phyloP scores from a whole-genome alignment of 371 early-diverging fungal genomes.

The Mortierella sp. region DNA sequence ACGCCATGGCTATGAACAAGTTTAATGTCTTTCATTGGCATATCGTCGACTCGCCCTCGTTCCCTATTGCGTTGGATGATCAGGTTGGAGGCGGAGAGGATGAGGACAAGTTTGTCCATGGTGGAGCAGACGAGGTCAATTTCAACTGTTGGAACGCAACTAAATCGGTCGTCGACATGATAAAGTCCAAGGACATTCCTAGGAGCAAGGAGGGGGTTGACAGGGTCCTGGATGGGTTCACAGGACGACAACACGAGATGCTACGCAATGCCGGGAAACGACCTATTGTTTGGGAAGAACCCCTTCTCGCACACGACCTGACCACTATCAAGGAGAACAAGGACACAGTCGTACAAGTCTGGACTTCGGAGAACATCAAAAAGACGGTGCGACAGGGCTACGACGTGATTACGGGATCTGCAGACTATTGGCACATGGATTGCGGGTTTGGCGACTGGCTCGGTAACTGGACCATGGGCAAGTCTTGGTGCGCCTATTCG shows the following conservation, averaged over 20 bases:
- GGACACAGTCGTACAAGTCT: slow-evolving; percentile 68
- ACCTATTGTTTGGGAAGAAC: slow-evolving; percentile 55
- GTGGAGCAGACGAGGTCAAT: slow-evolving; percentile 82
- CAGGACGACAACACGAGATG: slow-evolving; percentile 33
- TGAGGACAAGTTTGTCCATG: slow-evolving; percentile 71
- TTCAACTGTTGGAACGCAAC: slow-evolving; percentile 73
- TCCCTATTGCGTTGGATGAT: slow-evolving; percentile 67
- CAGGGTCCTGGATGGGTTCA: slow-evolving; percentile 29
- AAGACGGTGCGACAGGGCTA: slow-evolving; percentile 65
- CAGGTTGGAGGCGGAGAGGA: neutral
- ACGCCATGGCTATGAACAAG: slow-evolving; percentile 71
- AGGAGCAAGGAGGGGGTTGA: slow-evolving; percentile 30
- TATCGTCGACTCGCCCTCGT: slow-evolving; percentile 79
- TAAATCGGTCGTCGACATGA: slow-evolving; percentile 27
- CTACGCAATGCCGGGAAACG: slow-evolving; percentile 20
- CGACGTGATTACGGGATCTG: slow-evolving; percentile 67
- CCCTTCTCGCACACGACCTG: slow-evolving; percentile 60
- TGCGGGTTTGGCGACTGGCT: slow-evolving; percentile 71
- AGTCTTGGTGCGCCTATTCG: slow-evolving; percentile 86
- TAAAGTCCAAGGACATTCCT: slow-evolving; percentile 24
- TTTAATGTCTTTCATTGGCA: slow-evolving; percentile 86
- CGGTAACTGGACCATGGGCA: slow-evolving; percentile 54
- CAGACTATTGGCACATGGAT: slow-evolving; percentile 79
- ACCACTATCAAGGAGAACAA: slow-evolving; percentile 51
- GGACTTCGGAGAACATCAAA: slow-evolving; percentile 64